Percentiles rank a stretch among this genome's conserved stretches.
Evolutionary conservation across 2,329 filamentous ascomycete genomes (phyloP).

Genomic region (Aspergillaceae sp.): DNA sequence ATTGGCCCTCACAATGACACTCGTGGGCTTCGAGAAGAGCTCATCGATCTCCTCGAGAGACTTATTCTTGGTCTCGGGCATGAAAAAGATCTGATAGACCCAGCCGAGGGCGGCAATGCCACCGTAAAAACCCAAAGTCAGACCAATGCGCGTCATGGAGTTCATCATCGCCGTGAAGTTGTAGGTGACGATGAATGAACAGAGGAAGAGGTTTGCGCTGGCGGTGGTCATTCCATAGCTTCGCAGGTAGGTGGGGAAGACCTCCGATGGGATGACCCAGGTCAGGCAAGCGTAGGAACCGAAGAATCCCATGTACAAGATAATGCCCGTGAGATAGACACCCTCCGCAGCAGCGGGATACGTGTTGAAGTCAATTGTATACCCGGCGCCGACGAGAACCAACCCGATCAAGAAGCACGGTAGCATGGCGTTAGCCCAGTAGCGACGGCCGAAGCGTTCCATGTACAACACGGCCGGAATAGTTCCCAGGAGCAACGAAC

Average conservation of each 20-base stretch:
- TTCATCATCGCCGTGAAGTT: constrained; percentile 64
- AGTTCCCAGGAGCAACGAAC: constrained; percentile 57
- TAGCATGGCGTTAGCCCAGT: constrained; percentile 66
- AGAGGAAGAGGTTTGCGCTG: constrained; percentile 59
- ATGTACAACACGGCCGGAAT: constrained; percentile 62
- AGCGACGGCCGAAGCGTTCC: constrained; percentile 63
- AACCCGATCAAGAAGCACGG: constrained; percentile 64
- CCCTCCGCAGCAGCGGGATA: constrained; percentile 46
- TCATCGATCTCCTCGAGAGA: constrained; percentile 64
- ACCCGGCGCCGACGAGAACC: constrained; percentile 56
- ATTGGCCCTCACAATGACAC: constrained; percentile 55
- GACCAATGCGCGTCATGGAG: constrained; percentile 57
- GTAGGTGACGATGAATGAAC: constrained; percentile 65
- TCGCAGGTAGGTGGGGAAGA: constrained; percentile 64
- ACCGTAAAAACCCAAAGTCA: constrained; percentile 63
- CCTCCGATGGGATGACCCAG: constrained; percentile 60
- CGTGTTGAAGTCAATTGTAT: constrained; percentile 45
- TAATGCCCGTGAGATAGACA: constrained; percentile 53
- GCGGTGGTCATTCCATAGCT: constrained; percentile 67
- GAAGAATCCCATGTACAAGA: constrained; percentile 60
- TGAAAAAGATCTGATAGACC: constrained; percentile 65
- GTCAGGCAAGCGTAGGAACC: constrained; percentile 57
- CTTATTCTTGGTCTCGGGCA: constrained; percentile 66
- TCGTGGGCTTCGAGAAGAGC: constrained; percentile 56
- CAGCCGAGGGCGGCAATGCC: constrained; percentile 63